Conservation (phyloP, 129 eudicot genomes). For the Kitagawia praeruptora region DNA sequence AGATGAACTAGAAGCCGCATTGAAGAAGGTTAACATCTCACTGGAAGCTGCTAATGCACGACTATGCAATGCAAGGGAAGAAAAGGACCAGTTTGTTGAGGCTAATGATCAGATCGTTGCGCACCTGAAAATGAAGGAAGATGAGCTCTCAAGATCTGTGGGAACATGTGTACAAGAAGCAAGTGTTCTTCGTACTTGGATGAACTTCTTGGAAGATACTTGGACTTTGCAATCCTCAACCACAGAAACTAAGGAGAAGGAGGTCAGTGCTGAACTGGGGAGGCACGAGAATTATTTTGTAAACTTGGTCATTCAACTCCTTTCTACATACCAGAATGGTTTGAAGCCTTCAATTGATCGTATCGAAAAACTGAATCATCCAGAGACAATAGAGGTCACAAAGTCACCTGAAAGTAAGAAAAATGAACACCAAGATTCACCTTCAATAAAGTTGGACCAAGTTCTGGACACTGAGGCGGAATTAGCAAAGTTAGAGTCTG, state of each 20-base stretch:
- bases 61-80: constrained; percentile 79
- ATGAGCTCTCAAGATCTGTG: constrained; percentile 70
- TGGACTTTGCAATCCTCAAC: constrained; percentile 75
- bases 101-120: constrained; percentile 96
- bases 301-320: constrained; percentile 62
- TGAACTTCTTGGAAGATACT: constrained; percentile 91
- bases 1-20: constrained; percentile 81
- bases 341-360: constrained; percentile 71
- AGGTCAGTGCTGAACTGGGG: constrained; percentile 73
- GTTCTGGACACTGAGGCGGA: constrained; percentile 66
- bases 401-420: constrained; percentile 25
- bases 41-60: constrained; percentile 81
- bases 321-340: constrained; percentile 67
- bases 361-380: constrained; percentile 42
- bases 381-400: constrained; percentile 15
- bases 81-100: constrained; percentile 88
- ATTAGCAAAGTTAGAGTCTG: constrained; percentile 78
- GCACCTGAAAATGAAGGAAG: constrained; percentile 86
- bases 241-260: constrained; percentile 67
- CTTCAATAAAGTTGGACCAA: constrained; percentile 34
- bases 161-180: constrained; percentile 72
- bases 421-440: constrained; percentile 22
- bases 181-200: constrained; percentile 78
- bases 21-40: constrained; percentile 85
- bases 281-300: constrained; percentile 75